Evolutionary conservation across 495 filamentous ascomycete species (phyloP).

Genomic region (Echria macrotheca): DNA sequence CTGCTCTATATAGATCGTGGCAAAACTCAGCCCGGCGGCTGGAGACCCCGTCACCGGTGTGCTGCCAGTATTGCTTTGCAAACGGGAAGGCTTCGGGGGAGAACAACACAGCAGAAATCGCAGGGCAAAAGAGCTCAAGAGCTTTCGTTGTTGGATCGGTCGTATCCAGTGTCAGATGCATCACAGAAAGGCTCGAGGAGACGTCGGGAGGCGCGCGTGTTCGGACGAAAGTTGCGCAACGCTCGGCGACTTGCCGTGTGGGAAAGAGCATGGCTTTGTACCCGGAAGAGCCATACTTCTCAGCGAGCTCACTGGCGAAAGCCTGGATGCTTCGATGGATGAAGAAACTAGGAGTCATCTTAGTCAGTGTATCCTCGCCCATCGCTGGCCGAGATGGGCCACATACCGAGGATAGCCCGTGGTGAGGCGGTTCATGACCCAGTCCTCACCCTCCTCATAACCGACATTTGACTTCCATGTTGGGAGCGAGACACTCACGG

Average conservation of each 20-base stretch:
- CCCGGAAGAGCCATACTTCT: constrained; percentile 51
- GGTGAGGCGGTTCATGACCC: constrained; percentile 78
- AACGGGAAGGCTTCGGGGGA: constrained; percentile 56
- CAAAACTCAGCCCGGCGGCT: constrained; percentile 90
- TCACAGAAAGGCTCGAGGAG: constrained; percentile 48
- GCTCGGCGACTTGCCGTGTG: constrained; percentile 54
- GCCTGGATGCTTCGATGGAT: constrained; percentile 77
- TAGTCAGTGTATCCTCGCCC: neutral
- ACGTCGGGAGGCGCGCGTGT: constrained; percentile 46
- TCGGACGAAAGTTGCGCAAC: constrained; percentile 70
- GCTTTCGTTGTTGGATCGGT: constrained; percentile 45
- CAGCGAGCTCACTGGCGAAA: constrained; percentile 64
- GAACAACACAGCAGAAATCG: constrained; percentile 68
- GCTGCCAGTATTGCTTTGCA: constrained; percentile 93
- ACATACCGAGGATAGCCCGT: constrained; percentile 83
- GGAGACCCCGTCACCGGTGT: constrained; percentile 90
- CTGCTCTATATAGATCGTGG: constrained; percentile 64
- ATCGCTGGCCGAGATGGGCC: neutral
- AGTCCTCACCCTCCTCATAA: constrained; percentile 87
- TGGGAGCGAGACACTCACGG: constrained; percentile 91
- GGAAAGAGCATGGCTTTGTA: constrained; percentile 80
- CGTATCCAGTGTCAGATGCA: constrained; percentile 60
- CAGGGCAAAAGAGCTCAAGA: constrained; percentile 33
- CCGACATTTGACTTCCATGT: constrained; percentile 88
- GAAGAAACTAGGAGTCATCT: constrained; percentile 63